phyloP scores from a whole-genome alignment of 2,329 filamentous ascomycete genomes.

The Paecilomyces niveus region DNA sequence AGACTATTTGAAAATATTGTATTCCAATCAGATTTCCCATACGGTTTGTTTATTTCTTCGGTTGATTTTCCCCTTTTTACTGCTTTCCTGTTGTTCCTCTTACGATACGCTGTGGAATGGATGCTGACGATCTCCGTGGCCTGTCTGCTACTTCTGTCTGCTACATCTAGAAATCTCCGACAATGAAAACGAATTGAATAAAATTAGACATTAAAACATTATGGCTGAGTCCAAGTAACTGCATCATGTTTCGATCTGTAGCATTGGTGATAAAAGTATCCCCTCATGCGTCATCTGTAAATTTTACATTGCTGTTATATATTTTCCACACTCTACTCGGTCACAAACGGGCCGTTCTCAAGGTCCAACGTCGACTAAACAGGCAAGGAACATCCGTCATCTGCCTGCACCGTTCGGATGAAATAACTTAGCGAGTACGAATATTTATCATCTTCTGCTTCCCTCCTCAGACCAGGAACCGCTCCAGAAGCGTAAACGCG shows the following conservation, averaged over 20 bases:
- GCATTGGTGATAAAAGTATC: too few relatives aligned
- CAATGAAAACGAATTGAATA: background rate
- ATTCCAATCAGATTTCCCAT: too few relatives aligned
- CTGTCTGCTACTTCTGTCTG: background rate
- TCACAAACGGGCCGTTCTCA: background rate
- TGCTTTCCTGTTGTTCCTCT: background rate
- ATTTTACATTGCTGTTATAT: too few relatives aligned
- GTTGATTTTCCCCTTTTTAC: too few relatives aligned
- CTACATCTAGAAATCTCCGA: background rate
- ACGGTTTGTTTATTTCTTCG: too few relatives aligned
- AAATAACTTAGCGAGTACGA: background rate
- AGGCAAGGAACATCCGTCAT: background rate
- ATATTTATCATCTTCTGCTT: background rate
- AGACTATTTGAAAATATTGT: too few relatives aligned
- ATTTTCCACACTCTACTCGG: background rate
- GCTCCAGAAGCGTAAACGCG: background rate
- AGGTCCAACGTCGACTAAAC: background rate
- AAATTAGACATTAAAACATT: background rate
- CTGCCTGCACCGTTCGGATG: background rate
- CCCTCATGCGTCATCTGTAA: too few relatives aligned
- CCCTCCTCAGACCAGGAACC: background rate
- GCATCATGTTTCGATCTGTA: too few relatives aligned
- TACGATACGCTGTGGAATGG: background rate
- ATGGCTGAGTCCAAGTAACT: too few relatives aligned
- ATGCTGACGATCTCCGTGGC: background rate